A percentile compares a stretch with the other conserved stretches of the same genome.
phyloP scores from a whole-genome alignment of 305 asterid species.

The Stenogyne calaminthoides region DNA sequence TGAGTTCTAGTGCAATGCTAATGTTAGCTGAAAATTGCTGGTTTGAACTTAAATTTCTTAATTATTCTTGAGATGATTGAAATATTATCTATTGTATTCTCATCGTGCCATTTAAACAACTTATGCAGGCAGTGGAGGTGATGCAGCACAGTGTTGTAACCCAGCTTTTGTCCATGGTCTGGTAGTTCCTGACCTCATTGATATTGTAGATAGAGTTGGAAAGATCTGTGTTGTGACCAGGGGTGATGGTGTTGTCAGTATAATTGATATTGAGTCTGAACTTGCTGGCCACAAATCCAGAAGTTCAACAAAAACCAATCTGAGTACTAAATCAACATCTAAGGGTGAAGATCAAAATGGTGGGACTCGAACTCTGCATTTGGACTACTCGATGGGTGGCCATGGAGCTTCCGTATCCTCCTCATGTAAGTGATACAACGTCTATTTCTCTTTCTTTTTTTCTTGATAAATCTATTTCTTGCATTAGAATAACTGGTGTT shows the following conservation, averaged over 20 bases:
- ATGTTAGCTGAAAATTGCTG: neutral
- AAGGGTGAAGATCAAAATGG: constrained; percentile 38
- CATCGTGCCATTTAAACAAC: constrained; percentile 35
- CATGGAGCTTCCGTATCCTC: constrained; percentile 88
- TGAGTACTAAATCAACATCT: constrained; percentile 38
- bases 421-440: constrained; percentile 61
- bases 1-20: neutral
- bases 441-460: neutral
- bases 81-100: neutral
- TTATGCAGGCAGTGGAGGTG: constrained; percentile 47
- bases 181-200: constrained; percentile 76
- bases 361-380: constrained; percentile 47
- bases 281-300: constrained; percentile 50
- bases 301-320: constrained; percentile 49
- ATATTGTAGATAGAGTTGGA: constrained; percentile 66
- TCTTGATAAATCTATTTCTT: neutral
- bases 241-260: constrained; percentile 86
- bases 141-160: constrained; percentile 68
- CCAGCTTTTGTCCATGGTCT: constrained; percentile 87
- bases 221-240: constrained; percentile 85
- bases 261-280: constrained; percentile 65
- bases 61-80: neutral
- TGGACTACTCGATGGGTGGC: constrained; percentile 81
- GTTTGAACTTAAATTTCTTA: neutral
- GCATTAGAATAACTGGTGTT: neutral